A percentile compares a stretch with the other conserved stretches of the same genome.
These are phyloP conservation scores for Effrenium voratum DNA, from an alignment of 73 alveolate species.

Conservation along the genomic window DNA sequence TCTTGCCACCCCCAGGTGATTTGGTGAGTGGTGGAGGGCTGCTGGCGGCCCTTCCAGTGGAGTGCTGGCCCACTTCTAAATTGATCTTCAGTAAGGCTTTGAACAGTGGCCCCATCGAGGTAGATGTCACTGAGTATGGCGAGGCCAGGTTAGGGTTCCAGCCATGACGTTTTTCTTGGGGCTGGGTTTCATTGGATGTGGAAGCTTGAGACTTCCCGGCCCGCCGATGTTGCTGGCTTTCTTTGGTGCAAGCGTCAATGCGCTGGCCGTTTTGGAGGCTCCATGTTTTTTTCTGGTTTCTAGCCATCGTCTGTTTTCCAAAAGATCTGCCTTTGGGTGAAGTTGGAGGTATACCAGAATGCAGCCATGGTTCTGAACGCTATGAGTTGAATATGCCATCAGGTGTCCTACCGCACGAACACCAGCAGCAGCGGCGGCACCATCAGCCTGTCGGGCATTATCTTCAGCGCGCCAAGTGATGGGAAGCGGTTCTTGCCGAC, in stretches of 20 bases:
- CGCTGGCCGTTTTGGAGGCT: too few relatives aligned
- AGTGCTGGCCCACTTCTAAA: conserved; percentile 36
- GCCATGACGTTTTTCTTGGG: too few relatives aligned
- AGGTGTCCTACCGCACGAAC: conserved; percentile 27
- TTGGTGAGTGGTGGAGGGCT: conserved; percentile 9
- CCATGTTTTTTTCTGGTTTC: too few relatives aligned
- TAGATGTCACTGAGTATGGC: conserved; percentile 9
- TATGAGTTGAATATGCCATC: neutral
- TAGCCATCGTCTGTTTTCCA: too few relatives aligned
- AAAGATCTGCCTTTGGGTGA: too few relatives aligned
- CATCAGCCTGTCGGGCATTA: conserved; percentile 26
- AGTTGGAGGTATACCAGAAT: too few relatives aligned
- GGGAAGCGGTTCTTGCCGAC: conserved; percentile 8
- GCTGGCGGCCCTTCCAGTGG: conserved; percentile 34
- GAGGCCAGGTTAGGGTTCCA: too few relatives aligned
- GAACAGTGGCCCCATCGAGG: neutral
- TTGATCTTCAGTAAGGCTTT: conserved; percentile 36
- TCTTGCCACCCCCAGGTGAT: neutral
- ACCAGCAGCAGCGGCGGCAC: neutral
- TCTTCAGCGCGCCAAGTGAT: conserved; percentile 31
- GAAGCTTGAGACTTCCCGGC: too few relatives aligned
- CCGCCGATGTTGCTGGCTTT: too few relatives aligned
- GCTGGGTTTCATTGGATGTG: too few relatives aligned
- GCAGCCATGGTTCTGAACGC: too few relatives aligned
- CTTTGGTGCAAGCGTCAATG: too few relatives aligned